Percentiles rank a stretch among this genome's conserved stretches.
phyloP scores from a whole-genome alignment of 2,329 filamentous ascomycete genomes.

The Fusarium subglutinans region DNA sequence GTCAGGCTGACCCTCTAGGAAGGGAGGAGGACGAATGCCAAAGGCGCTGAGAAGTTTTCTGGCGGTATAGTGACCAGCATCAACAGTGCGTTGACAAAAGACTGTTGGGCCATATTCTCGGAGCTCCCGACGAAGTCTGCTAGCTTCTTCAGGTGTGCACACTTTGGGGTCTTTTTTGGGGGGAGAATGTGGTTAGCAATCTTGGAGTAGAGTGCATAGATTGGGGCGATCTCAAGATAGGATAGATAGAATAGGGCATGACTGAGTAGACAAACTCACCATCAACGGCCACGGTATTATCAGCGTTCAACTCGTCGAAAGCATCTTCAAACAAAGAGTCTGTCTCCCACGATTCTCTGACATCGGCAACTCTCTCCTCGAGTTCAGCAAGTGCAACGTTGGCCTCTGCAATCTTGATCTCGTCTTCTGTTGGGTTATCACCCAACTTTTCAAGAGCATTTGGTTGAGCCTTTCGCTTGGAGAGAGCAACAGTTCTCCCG shows the following conservation, averaged over 20 bases:
- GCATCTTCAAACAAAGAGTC: conserved; percentile 72
- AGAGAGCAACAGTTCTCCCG: conserved; percentile 45
- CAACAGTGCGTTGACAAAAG: conserved; percentile 79
- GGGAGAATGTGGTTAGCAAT: conserved; percentile 4
- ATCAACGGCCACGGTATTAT: conserved; percentile 56
- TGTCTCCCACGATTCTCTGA: conserved; percentile 68
- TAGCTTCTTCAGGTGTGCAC: conserved; percentile 75
- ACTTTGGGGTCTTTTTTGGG: conserved; percentile 53
- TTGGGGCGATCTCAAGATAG: background rate
- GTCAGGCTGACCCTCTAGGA: conserved; percentile 74
- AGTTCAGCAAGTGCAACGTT: conserved; percentile 55
- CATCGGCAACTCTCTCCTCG: conserved; percentile 62
- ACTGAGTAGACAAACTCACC: conserved; percentile 51
- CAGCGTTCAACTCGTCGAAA: conserved; percentile 66
- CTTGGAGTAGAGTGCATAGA: background rate
- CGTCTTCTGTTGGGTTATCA: conserved; percentile 47
- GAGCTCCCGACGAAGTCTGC: conserved; percentile 73
- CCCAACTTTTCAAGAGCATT: conserved; percentile 50
- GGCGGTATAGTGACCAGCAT: conserved; percentile 74
- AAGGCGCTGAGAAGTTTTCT: conserved; percentile 90
- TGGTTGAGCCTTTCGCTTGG: conserved; percentile 47
- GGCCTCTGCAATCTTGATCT: conserved; percentile 50
- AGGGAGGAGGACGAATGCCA: conserved; percentile 76
- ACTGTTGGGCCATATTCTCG: conserved; percentile 79
- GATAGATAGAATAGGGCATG: background rate